Evolutionary conservation across 441 rosid genomes (phyloP).

Genomic region (Pelargonium myrrhifolium): DNA sequence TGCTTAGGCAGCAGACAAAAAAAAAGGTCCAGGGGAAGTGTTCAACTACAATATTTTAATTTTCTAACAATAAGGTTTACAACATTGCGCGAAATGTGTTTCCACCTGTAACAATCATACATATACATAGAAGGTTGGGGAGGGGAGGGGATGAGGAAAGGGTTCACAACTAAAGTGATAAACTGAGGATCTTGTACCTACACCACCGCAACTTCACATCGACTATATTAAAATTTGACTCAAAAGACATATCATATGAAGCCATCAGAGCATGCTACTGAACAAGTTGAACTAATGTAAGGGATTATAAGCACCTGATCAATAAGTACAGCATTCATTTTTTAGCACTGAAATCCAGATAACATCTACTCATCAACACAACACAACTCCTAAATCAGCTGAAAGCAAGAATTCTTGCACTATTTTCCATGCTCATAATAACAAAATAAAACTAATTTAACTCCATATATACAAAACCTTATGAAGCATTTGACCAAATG

Average conservation of each 20-base stretch:
- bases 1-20: too few species aligned
- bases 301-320: neutral
- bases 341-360: too few species aligned
- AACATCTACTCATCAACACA: too few species aligned
- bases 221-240: neutral
- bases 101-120: neutral
- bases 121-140: neutral
- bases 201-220: neutral
- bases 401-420: too few species aligned
- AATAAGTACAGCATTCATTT: too few species aligned
- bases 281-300: neutral
- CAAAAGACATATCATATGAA: too few species aligned
- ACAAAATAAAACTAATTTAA: neutral
- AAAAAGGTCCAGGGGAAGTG: too few species aligned
- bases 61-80: neutral
- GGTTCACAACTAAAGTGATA: neutral
- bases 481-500: neutral
- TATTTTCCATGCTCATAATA: neutral
- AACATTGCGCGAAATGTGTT: neutral
- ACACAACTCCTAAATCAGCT: too few species aligned
- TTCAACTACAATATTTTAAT: neutral
- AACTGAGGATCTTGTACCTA: neutral
- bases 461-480: neutral
- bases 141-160: neutral
- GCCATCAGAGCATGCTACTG: too few species aligned